These are phyloP conservation scores for Pythium aphanidermatum DNA, from an alignment of 352 stramenopile species.

Conservation along the genomic window DNA sequence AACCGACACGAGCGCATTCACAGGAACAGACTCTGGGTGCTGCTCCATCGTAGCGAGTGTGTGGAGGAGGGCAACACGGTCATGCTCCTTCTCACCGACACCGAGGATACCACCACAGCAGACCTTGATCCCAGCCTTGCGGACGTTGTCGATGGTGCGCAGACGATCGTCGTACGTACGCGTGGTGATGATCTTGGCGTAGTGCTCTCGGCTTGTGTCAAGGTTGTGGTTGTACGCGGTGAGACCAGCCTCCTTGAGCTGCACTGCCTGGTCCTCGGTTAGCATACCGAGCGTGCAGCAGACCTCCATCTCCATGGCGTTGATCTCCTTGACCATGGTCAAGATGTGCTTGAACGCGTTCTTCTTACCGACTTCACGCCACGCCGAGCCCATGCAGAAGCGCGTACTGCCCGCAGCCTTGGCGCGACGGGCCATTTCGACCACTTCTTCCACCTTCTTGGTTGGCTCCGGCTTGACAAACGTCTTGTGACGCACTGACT, in stretches of 20 bases:
- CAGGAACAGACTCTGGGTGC: slow-evolving; percentile 95
- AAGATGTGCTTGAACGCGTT: slow-evolving; percentile 98
- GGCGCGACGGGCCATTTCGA: slow-evolving; percentile 91
- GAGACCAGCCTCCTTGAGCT: slow-evolving; percentile 97
- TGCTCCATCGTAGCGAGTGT: slow-evolving; percentile 94
- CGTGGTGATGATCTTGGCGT: slow-evolving; percentile 96
- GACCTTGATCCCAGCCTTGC: slow-evolving; percentile 95
- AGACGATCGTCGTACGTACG: slow-evolving; percentile 96
- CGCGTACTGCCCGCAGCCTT: slow-evolving; percentile 95
- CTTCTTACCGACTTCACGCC: slow-evolving; percentile 97
- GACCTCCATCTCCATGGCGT: slow-evolving; percentile 90
- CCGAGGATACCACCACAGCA: slow-evolving; percentile 97
- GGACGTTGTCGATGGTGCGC: slow-evolving; percentile 95
- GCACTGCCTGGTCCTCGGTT: slow-evolving; percentile 91
- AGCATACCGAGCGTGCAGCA: slow-evolving; percentile 98
- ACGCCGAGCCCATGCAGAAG: slow-evolving; percentile 98
- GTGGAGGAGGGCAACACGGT: slow-evolving; percentile 94
- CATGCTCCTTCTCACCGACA: slow-evolving; percentile 92
- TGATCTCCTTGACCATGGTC: slow-evolving; percentile 94
- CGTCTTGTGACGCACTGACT: slow-evolving; percentile 96
- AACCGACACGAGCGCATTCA: slow-evolving; percentile 96
- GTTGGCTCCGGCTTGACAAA: slow-evolving; percentile 97
- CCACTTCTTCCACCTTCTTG: slow-evolving; percentile 95
- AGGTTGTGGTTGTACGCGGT: slow-evolving; percentile 99
- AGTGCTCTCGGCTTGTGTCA: slow-evolving; percentile 97